These are phyloP conservation scores for Helminthosporium solani DNA, from an alignment of 2,329 filamentous ascomycete species.

Conservation along the genomic window DNA sequence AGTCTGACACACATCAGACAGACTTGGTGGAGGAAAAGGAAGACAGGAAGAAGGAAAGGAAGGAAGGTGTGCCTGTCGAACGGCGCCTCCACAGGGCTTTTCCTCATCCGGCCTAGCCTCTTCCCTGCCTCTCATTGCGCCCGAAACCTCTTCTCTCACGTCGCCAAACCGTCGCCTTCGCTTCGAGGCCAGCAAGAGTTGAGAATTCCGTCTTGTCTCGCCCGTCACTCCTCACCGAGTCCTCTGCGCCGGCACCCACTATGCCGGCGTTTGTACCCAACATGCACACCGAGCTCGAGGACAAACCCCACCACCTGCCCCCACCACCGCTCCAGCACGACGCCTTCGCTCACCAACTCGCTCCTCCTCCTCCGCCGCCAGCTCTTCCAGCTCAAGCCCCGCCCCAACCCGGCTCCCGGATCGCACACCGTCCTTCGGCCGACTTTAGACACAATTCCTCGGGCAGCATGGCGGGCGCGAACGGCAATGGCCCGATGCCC, in stretches of 20 bases:
- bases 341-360: conserved; percentile 31
- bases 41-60: no score
- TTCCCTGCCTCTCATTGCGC: not conserved
- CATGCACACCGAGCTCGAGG: conserved; percentile 16
- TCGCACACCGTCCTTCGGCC: conserved; percentile 29
- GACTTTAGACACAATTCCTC: conserved; percentile 32
- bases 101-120: conserved; percentile 1
- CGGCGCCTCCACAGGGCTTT: conserved; percentile 12
- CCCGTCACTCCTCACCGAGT: conserved; percentile 2
- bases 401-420: conserved; percentile 16
- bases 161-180: not conserved
- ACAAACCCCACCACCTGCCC: conserved; percentile 33
- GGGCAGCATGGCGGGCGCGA: conserved; percentile 37
- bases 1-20: no score
- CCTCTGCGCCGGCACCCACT: conserved; percentile 10
- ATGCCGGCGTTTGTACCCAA: conserved; percentile 35
- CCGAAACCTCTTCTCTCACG: conserved; percentile 1
- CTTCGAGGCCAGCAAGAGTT: not conserved
- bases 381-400: no score
- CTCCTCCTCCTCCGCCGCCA: conserved; percentile 15
- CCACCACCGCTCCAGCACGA: conserved; percentile 29
- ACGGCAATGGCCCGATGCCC: conserved; percentile 39
- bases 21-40: no score
- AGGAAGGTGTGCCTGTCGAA: no score
- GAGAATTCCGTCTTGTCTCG: not conserved